Percentiles rank a stretch among this genome's conserved stretches.
These are phyloP conservation scores for Pythium aphanidermatum DNA, from an alignment of 352 stramenopile genomes.

Conservation along the genomic window DNA sequence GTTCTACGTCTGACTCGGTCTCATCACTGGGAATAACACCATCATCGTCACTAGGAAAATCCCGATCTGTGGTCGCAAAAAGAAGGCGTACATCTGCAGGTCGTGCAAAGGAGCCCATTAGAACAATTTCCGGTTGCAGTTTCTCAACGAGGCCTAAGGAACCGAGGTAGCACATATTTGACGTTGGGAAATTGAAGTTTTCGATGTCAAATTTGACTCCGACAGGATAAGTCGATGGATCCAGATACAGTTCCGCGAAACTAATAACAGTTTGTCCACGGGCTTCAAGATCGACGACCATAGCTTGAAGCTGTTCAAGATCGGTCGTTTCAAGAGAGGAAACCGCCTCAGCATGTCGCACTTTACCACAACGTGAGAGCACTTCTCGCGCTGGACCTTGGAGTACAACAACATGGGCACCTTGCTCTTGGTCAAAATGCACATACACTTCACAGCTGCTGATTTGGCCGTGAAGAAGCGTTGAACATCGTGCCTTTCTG, in stretches of 20 bases:
- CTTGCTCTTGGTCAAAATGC: constrained; percentile 46
- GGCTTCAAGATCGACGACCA: constrained; percentile 39
- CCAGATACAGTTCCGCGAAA: constrained; percentile 44
- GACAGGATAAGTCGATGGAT: constrained; percentile 34
- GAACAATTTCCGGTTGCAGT: constrained; percentile 40
- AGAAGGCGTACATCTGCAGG: constrained; percentile 35
- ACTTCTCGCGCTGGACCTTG: constrained; percentile 43
- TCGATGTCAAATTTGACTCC: constrained; percentile 47
- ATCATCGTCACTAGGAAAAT: constrained; percentile 6
- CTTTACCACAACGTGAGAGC: constrained; percentile 38
- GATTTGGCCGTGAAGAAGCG: constrained; percentile 33
- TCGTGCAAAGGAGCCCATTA: constrained; percentile 37
- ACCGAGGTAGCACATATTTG: constrained; percentile 47
- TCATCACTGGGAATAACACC: constrained; percentile 12
- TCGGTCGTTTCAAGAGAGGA: constrained; percentile 32
- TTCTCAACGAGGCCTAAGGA: constrained; percentile 46
- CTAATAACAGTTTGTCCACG: constrained; percentile 42
- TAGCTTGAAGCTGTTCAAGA: constrained; percentile 33
- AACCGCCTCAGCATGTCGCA: constrained; percentile 23
- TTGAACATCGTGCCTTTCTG: constrained; percentile 33
- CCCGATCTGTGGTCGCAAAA: constrained; percentile 15
- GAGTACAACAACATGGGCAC: constrained; percentile 39
- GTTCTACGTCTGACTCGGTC: constrained; percentile 9
- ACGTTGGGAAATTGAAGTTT: constrained; percentile 49
- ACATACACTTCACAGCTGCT: constrained; percentile 51